Evolutionary conservation across 139 green algal species (phyloP).

Genomic region (Tetraselmis striata): DNA sequence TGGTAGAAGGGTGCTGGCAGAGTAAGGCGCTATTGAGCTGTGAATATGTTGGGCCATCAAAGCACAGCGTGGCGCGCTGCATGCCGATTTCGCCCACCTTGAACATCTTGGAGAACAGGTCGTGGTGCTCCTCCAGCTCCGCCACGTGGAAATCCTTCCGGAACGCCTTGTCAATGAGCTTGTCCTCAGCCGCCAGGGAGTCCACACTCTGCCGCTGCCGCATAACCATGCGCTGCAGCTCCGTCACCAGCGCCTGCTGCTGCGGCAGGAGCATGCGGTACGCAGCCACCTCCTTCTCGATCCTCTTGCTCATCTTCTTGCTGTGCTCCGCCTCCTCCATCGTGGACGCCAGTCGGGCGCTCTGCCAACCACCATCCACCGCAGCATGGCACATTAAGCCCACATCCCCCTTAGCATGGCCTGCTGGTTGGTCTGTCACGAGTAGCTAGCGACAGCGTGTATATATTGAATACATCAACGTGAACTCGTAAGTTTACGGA

Average conservation of each 20-base stretch:
- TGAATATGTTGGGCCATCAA: too few species aligned
- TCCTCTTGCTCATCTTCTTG: background rate
- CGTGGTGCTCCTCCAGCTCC: background rate
- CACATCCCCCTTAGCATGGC: too few species aligned
- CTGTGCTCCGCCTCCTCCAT: background rate
- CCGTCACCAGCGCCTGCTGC: background rate
- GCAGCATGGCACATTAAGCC: too few species aligned
- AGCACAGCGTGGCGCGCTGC: too few species aligned
- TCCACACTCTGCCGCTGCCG: background rate
- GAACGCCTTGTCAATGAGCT: background rate
- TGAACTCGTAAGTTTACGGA: too few species aligned
- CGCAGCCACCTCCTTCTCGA: background rate
- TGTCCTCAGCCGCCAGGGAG: background rate
- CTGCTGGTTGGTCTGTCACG: too few species aligned
- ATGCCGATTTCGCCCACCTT: too few species aligned
- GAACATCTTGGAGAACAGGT: background rate
- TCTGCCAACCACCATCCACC: too few species aligned
- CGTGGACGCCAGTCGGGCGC: background rate
- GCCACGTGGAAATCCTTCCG: background rate
- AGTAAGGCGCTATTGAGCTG: too few species aligned
- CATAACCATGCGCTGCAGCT: background rate
- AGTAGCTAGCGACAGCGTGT: too few species aligned
- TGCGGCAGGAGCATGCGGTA: background rate
- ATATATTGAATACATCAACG: too few species aligned
- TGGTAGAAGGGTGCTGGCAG: too few species aligned